Percentiles rank a stretch among this genome's conserved stretches.
Conservation (phyloP, 805 yeast species). For the Scheffersomyces coipomensis region DNA sequence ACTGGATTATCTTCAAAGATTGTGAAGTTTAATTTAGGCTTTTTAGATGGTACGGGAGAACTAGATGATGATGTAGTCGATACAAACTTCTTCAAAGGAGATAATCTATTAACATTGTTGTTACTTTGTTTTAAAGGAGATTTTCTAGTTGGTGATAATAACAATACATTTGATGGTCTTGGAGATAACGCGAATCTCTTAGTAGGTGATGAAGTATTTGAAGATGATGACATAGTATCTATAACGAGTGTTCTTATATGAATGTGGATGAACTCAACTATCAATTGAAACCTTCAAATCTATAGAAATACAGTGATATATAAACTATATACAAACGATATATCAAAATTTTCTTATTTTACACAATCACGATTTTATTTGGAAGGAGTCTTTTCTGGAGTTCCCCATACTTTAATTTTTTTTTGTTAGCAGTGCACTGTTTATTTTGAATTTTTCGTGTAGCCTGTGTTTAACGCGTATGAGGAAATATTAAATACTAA, state of each 20-base stretch:
- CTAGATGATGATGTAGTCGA: slow-evolving; percentile 5
- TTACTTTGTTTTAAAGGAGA: background rate
- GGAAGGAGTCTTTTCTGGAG: too few relatives aligned
- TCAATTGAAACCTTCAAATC: too few relatives aligned
- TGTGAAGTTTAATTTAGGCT: slow-evolving; percentile 5
- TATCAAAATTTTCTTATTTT: too few relatives aligned
- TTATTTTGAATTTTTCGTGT: too few relatives aligned
- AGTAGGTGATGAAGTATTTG: slow-evolving; percentile 7
- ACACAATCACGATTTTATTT: too few relatives aligned
- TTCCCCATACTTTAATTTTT: too few relatives aligned
- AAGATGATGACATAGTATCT: background rate
- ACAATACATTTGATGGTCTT: slow-evolving; percentile 8
- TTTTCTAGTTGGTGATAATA: slow-evolving; percentile 6
- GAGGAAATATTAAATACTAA: too few relatives aligned
- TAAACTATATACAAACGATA: too few relatives aligned
- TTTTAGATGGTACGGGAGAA: background rate
- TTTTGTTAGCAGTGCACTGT: too few relatives aligned
- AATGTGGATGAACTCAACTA: too few relatives aligned
- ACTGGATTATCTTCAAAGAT: slow-evolving; percentile 10
- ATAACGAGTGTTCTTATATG: background rate
- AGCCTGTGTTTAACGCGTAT: too few relatives aligned
- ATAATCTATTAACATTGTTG: background rate
- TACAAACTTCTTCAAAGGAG: slow-evolving; percentile 2
- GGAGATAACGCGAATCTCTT: slow-evolving; percentile 11
- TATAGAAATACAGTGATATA: too few relatives aligned